Base-by-base conservation (phyloP, 2,329 filamentous ascomycete genomes). In the Cercospora sp. region DNA sequence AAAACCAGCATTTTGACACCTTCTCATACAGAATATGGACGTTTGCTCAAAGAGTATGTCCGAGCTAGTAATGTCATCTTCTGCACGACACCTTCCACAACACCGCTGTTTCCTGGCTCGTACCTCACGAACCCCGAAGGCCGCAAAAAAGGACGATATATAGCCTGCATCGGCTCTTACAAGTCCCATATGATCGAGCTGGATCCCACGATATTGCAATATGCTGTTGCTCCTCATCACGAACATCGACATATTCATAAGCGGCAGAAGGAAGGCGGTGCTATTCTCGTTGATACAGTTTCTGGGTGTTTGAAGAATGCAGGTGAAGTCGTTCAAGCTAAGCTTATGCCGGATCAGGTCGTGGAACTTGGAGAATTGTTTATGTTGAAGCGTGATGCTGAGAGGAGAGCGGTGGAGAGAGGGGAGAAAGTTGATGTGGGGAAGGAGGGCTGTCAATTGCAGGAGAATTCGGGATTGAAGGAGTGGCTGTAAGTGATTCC, bases 311-410 rank as follows among this genome's bases (percentile, higher is more conserved):
- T 97, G 53, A 89, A 89, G 73, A 92, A 97, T 77, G 91, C 94
- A 0, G 94, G 94, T 0, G 94, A 98, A 81, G 83, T 98, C 59
- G 90, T 96, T 9, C 87, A 92, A 72, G 92, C 92, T 0, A 89
- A 88, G 0, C 82, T 97, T 30, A 84, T 84, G 23, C 89, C 91
- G 0, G 85, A 88, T 57, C 90, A 96, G 73, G 85, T 97, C 3
- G 91, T 97, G 0, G 94, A 97, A 78, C 82, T 97, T 1, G 94
- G 94, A 3, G 94, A 97, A 77, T 82, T 97, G 59, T 80, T 90
- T 68, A 89, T 89, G 86, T 79, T 89, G 73, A 86, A 85, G 75
- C 79, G 84, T 58, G 85, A 87, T 63, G 83, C 83, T 2, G 81
- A 83, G 72, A 68, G 74, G 66, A 68, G 78, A 51, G 67, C 76